Evolutionary conservation across 2,329 filamentous ascomycete species (phyloP).

Genomic region (Epichloe aotearoae): DNA sequence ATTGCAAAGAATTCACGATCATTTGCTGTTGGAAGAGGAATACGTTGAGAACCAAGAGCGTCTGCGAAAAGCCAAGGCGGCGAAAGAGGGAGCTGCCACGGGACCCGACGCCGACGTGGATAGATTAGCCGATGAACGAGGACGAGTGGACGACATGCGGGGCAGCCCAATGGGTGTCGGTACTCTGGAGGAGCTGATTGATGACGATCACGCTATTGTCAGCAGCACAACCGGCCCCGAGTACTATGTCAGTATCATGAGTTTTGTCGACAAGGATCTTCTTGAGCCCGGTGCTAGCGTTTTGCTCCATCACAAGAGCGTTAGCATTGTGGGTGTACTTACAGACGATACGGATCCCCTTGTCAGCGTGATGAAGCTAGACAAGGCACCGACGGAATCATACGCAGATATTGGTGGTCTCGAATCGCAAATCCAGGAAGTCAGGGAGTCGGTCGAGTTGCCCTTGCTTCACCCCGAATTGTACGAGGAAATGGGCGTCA

Average conservation of each 20-base stretch:
- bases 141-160: slow-evolving; percentile 94
- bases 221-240: slow-evolving; percentile 94
- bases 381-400: slow-evolving; percentile 95
- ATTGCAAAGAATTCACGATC: slow-evolving; percentile 98
- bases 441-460: slow-evolving; percentile 94
- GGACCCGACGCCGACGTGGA: slow-evolving; percentile 65
- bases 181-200: slow-evolving; percentile 95
- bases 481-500: slow-evolving; percentile 99
- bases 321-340: slow-evolving; percentile 92
- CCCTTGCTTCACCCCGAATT: slow-evolving; percentile 90
- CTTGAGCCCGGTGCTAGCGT: slow-evolving; percentile 94
- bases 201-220: slow-evolving; percentile 97
- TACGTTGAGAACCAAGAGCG: slow-evolving; percentile 99
- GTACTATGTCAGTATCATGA: slow-evolving; percentile 99
- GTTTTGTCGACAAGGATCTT: slow-evolving; percentile 97
- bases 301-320: slow-evolving; percentile 90
- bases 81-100: slow-evolving; percentile 52
- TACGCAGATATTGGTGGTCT: slow-evolving; percentile 97
- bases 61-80: slow-evolving; percentile 79
- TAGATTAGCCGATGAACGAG: slow-evolving; percentile 84
- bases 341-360: slow-evolving; percentile 93
- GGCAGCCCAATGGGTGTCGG: slow-evolving; percentile 98
- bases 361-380: slow-evolving; percentile 97
- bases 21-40: slow-evolving; percentile 91
- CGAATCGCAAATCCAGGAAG: slow-evolving; percentile 92